These are phyloP conservation scores for Fusarium globosum DNA, from an alignment of 2,329 filamentous ascomycete genomes.

Conservation along the genomic window DNA sequence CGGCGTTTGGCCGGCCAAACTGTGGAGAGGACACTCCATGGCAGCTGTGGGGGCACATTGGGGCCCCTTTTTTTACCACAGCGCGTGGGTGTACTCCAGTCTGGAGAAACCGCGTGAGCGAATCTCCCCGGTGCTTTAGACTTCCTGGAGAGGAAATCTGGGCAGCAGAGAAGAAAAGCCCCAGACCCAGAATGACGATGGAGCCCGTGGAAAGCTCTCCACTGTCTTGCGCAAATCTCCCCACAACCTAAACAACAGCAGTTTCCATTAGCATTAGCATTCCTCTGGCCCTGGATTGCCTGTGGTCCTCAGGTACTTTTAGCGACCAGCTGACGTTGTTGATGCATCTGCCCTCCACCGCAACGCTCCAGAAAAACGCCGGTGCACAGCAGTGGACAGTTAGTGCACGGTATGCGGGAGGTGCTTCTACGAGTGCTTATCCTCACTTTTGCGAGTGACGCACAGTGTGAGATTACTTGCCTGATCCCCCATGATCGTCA, in stretches of 20 bases:
- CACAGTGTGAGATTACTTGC: slow-evolving; percentile 34
- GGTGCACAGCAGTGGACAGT: slow-evolving; percentile 11
- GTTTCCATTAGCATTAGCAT: slow-evolving; percentile 31
- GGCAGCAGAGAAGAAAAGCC: slow-evolving; percentile 10
- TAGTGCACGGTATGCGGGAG: neutral
- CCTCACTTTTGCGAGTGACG: neutral
- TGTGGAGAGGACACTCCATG: slow-evolving; percentile 56
- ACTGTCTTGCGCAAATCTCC: slow-evolving; percentile 34
- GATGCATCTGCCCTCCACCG: slow-evolving; percentile 31
- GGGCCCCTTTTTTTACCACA: slow-evolving; percentile 22
- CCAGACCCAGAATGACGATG: slow-evolving; percentile 29
- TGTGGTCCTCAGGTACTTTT: slow-evolving; percentile 18
- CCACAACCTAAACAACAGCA: slow-evolving; percentile 34
- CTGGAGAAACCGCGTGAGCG: slow-evolving; percentile 31
- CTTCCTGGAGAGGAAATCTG: slow-evolving; percentile 37
- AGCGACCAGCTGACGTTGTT: slow-evolving; percentile 36
- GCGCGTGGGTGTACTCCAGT: slow-evolving; percentile 15
- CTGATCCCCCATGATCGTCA: slow-evolving; percentile 4
- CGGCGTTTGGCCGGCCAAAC: slow-evolving; percentile 70
- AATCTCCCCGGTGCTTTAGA: slow-evolving; percentile 21
- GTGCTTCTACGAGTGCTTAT: slow-evolving; percentile 10
- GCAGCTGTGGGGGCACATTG: slow-evolving; percentile 31
- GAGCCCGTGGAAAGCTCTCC: slow-evolving; percentile 20
- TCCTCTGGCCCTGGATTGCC: slow-evolving; percentile 17
- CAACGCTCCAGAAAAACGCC: slow-evolving; percentile 18